A percentile compares a stretch with the other conserved stretches of the same genome.
Conservation (phyloP, 2,329 filamentous ascomycete species). For the Corinectria fuckeliana region DNA sequence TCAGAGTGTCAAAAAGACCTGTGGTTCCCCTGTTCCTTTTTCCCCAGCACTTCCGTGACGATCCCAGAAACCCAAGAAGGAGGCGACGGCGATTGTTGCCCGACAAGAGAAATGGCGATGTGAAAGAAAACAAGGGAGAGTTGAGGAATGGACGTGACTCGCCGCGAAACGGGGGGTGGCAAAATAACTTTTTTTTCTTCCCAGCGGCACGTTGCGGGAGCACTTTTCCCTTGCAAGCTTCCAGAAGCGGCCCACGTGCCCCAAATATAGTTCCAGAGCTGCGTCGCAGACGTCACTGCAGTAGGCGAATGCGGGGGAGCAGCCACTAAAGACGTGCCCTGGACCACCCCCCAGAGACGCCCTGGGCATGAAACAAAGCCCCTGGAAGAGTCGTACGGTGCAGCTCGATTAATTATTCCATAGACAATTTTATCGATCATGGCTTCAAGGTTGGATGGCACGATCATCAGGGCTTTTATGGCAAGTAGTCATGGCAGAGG, state of each 20-base stretch:
- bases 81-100: background rate
- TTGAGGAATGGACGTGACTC: conserved; percentile 19
- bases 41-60: background rate
- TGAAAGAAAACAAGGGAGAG: conserved; percentile 27
- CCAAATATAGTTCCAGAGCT: conserved; percentile 22
- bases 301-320: conserved; percentile 28
- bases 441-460: too few species aligned
- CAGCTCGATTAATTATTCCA: too few species aligned
- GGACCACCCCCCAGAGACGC: conserved; percentile 1
- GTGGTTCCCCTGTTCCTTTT: background rate
- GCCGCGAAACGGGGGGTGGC: conserved; percentile 8
- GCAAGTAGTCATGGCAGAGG: too few species aligned
- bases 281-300: conserved; percentile 33
- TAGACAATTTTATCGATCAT: too few species aligned
- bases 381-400: conserved; percentile 11
- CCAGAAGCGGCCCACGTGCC: conserved; percentile 34
- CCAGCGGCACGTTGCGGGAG: conserved; percentile 17
- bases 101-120: background rate
- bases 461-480: too few species aligned
- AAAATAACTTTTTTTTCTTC: conserved; percentile 33
- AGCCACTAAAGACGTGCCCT: conserved; percentile 22
- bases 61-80: background rate
- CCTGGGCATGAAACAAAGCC: conserved; percentile 3
- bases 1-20: background rate
- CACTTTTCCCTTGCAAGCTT: conserved; percentile 23